A percentile compares a stretch with the other conserved stretches of the same genome.
phyloP scores from a whole-genome alignment of 352 stramenopile species.

The Pythium folliculosum region DNA sequence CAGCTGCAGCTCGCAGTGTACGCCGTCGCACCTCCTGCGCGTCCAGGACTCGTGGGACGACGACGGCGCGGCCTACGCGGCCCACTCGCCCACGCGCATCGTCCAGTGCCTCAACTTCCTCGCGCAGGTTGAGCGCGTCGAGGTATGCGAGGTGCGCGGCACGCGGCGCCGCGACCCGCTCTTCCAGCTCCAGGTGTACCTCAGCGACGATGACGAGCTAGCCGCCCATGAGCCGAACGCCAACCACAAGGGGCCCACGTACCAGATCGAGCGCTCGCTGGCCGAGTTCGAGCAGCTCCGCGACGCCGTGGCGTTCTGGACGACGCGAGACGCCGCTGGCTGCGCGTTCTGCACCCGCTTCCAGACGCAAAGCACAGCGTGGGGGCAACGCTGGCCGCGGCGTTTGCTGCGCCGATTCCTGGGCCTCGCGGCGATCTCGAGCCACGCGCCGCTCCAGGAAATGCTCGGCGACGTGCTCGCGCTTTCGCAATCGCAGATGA shows the following conservation, averaged over 20 bases:
- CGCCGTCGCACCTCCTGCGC: neutral
- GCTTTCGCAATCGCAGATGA: slow-evolving; percentile 8
- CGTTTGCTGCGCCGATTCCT: slow-evolving; percentile 11
- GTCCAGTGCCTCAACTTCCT: slow-evolving; percentile 31
- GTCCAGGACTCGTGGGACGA: slow-evolving; percentile 24
- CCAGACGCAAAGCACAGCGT: slow-evolving; percentile 6
- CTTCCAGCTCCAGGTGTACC: slow-evolving; percentile 24
- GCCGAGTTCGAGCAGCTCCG: slow-evolving; percentile 23
- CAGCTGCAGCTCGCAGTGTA: slow-evolving; percentile 5
- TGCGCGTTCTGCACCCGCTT: slow-evolving; percentile 19
- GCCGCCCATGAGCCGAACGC: neutral
- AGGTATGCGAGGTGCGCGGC: slow-evolving; percentile 7
- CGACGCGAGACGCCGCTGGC: neutral
- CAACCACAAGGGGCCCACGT: slow-evolving; percentile 4
- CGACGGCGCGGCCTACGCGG: slow-evolving; percentile 7
- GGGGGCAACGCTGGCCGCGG: slow-evolving; percentile 19
- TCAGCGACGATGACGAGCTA: slow-evolving; percentile 13
- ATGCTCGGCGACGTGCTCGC: slow-evolving; percentile 16
- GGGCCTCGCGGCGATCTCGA: neutral
- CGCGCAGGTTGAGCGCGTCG: slow-evolving; percentile 21
- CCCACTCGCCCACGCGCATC: slow-evolving; percentile 14
- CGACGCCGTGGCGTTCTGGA: slow-evolving; percentile 11
- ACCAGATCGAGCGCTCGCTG: slow-evolving; percentile 28
- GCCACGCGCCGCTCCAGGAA: slow-evolving; percentile 2
- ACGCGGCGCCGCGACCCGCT: slow-evolving; percentile 15